A percentile compares a stretch with the other conserved stretches of the same genome.
These are phyloP conservation scores for Eucalyptus pauciflora DNA, from an alignment of 345 rosid genomes.

Conservation along the genomic window DNA sequence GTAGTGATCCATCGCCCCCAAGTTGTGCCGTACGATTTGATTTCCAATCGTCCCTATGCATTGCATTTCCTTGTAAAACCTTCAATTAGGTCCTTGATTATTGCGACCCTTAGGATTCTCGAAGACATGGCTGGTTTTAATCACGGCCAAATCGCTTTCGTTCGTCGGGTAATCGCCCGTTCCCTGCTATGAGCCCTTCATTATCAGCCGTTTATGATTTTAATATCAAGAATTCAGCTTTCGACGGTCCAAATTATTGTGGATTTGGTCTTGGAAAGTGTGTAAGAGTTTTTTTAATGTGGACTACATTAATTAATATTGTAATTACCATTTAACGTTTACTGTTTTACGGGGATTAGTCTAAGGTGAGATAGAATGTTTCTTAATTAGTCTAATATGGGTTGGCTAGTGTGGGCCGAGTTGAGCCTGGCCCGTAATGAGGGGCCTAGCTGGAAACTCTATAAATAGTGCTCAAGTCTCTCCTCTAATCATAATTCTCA, in stretches of 20 bases:
- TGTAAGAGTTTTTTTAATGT: too few relatives aligned
- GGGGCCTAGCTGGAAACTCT: too few relatives aligned
- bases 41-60: conserved; percentile 19
- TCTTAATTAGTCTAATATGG: too few relatives aligned
- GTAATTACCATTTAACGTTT: too few relatives aligned
- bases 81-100: not conserved
- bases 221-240: not conserved
- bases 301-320: too few relatives aligned
- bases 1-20: not conserved
- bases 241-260: not conserved
- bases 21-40: not conserved
- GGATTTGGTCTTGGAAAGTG: not conserved
- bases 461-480: too few relatives aligned
- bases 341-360: too few relatives aligned
- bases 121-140: not conserved
- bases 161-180: not conserved
- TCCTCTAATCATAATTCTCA: too few relatives aligned
- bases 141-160: not conserved
- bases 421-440: too few relatives aligned
- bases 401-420: too few relatives aligned
- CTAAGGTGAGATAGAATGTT: too few relatives aligned
- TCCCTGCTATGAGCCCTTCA: not conserved
- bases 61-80: not conserved
- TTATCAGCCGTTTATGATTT: not conserved
- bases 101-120: not conserved